phyloP scores from a whole-genome alignment of 768 basidiomycete species.

The Royoungia palumana region DNA sequence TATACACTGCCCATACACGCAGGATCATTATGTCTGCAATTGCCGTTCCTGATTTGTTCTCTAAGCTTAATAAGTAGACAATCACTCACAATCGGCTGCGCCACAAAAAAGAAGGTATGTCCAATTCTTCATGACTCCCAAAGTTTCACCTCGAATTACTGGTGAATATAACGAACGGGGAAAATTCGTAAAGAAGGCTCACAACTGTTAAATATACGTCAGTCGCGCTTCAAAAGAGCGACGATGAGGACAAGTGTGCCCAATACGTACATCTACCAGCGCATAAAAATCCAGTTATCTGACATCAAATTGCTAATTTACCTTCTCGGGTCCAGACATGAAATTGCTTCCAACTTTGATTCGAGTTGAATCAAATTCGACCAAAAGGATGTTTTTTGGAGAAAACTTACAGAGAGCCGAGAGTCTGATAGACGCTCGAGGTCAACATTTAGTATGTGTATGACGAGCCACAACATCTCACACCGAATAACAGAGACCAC shows the following conservation, averaged over 20 bases:
- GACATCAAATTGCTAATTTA: neutral
- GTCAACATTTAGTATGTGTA: too few relatives aligned
- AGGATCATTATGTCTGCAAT: neutral
- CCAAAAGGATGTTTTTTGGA: too few relatives aligned
- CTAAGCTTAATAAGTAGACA: too few relatives aligned
- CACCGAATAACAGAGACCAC: too few relatives aligned
- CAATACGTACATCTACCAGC: neutral
- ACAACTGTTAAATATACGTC: neutral
- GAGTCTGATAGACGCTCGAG: too few relatives aligned
- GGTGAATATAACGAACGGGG: neutral
- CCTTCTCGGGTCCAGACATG: neutral
- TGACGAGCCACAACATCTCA: neutral
- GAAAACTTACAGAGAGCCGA: too few relatives aligned
- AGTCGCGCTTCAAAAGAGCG: neutral
- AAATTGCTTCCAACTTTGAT: neutral
- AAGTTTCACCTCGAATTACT: neutral
- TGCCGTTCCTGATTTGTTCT: neutral
- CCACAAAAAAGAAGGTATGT: neutral
- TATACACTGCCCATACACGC: neutral
- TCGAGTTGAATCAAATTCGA: too few relatives aligned
- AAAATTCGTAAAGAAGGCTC: neutral
- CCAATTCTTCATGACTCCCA: neutral
- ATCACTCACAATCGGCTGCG: neutral
- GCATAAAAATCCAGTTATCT: neutral
- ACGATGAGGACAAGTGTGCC: too few relatives aligned